Conservation (phyloP, 2,329 filamentous ascomycete species). For the Didymosphaeria variabile region DNA sequence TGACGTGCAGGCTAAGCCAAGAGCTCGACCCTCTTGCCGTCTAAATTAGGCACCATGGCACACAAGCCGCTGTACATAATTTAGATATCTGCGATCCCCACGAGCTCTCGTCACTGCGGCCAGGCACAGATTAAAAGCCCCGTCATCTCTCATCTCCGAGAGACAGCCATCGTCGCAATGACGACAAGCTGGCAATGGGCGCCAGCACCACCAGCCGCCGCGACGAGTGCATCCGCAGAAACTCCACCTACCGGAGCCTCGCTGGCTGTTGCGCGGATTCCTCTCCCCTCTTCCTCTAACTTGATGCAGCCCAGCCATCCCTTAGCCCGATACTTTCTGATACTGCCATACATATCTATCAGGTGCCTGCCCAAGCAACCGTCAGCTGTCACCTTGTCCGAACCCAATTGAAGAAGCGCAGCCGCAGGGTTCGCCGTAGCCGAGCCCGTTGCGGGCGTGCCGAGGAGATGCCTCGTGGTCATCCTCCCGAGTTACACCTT, state of each 20-base stretch:
- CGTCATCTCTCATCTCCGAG: conserved; percentile 15
- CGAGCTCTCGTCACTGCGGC: not conserved
- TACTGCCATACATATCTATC: not conserved
- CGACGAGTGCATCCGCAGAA: conserved; percentile 11
- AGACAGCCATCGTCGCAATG: conserved; percentile 2
- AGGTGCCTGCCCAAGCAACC: conserved; percentile 1
- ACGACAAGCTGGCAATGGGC: conserved; percentile 9
- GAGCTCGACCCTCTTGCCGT: conserved; percentile 4
- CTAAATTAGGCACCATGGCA: conserved; percentile 29
- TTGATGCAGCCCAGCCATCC: conserved; percentile 14
- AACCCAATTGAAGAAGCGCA: not conserved
- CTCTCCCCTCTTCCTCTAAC: conserved; percentile 5
- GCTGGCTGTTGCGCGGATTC: conserved; percentile 9
- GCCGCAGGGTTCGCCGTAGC: conserved; percentile 5
- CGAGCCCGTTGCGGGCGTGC: conserved; percentile 4
- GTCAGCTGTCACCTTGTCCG: conserved; percentile 17
- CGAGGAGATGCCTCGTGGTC: conserved; percentile 10
- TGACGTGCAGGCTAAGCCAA: conserved; percentile 7
- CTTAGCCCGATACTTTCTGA: conserved; percentile 16
- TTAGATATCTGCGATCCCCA: conserved; percentile 5
- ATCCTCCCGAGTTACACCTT: conserved; percentile 9
- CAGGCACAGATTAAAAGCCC: conserved; percentile 12
- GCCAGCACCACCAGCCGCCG: not conserved
- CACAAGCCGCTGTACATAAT: conserved; percentile 3
- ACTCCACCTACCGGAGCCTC: conserved; percentile 20